Evolutionary conservation across 495 filamentous ascomycete species (phyloP).

Genomic region (Penicillium fimorum): DNA sequence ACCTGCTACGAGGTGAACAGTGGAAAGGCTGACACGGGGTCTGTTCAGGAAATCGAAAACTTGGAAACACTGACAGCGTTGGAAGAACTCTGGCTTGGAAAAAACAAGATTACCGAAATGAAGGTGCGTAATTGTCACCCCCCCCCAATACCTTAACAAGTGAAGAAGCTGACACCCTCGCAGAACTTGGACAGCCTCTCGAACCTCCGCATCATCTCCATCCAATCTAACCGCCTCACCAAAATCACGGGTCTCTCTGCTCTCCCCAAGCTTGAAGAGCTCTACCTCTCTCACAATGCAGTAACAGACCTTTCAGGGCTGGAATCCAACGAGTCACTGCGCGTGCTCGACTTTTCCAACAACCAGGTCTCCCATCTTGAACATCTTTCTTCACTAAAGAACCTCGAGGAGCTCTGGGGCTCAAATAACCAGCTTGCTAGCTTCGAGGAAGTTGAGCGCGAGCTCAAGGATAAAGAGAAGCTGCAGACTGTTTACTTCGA

Average conservation of each 20-base stretch:
- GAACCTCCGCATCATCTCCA: conserved; percentile 85
- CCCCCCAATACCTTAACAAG: background rate
- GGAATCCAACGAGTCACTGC: conserved; percentile 65
- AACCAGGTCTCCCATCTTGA: conserved; percentile 77
- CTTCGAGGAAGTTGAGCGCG: conserved; percentile 80
- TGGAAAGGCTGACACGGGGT: conserved; percentile 6
- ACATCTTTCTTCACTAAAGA: conserved; percentile 63
- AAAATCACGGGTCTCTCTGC: conserved; percentile 69
- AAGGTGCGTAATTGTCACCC: conserved; percentile 43
- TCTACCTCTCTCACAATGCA: conserved; percentile 98
- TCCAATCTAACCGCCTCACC: conserved; percentile 94
- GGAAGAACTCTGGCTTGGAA: conserved; percentile 92
- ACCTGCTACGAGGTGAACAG: background rate
- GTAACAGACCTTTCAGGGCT: conserved; percentile 75
- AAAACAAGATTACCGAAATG: conserved; percentile 93
- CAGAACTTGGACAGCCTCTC: conserved; percentile 65
- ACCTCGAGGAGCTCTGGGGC: conserved; percentile 91
- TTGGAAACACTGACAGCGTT: conserved; percentile 71
- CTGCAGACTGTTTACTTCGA: conserved; percentile 96
- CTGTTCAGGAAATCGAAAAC: conserved; percentile 77
- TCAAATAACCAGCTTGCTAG: conserved; percentile 79
- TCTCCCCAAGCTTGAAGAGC: conserved; percentile 81
- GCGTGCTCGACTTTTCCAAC: conserved; percentile 84
- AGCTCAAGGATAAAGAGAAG: conserved; percentile 72
- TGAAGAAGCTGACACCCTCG: background rate